These are phyloP conservation scores for Roridomyces roridus DNA, from an alignment of 768 basidiomycete genomes.

Conservation along the genomic window DNA sequence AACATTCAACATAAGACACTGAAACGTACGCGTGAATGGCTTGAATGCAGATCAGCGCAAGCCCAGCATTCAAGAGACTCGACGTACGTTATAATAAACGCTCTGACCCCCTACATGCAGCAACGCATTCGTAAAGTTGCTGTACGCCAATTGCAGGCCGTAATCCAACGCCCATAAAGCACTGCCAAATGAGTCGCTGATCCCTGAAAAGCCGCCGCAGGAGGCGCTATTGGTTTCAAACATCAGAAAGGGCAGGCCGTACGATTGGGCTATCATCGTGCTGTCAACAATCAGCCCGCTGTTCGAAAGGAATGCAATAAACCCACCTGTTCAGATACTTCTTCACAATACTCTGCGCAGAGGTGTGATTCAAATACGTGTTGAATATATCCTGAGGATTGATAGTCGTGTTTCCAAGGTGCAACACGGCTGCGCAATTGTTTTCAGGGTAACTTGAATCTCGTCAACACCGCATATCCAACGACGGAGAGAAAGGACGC, in stretches of 20 bases:
- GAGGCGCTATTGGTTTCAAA: conserved; percentile 71
- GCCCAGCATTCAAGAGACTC: conserved; percentile 31
- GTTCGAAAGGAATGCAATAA: not conserved
- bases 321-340: conserved; percentile 48
- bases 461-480: not conserved
- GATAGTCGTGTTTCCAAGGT: conserved; percentile 26
- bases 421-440: conserved; percentile 63
- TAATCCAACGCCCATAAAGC: conserved; percentile 72
- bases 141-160: conserved; percentile 45
- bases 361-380: conserved; percentile 65
- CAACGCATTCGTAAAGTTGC: conserved; percentile 32
- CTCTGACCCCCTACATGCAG: conserved; percentile 29
- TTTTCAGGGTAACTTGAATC: conserved; percentile 69
- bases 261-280: conserved; percentile 47
- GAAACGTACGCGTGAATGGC: conserved; percentile 41
- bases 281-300: conserved; percentile 36
- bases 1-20: conserved; percentile 26
- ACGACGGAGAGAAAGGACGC: conserved; percentile 12
- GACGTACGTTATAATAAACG: conserved; percentile 30
- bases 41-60: conserved; percentile 16
- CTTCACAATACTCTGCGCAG: conserved; percentile 52
- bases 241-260: conserved; percentile 51
- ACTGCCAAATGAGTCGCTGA: conserved; percentile 67
- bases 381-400: conserved; percentile 57
- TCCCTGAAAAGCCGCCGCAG: conserved; percentile 70